Base-by-base conservation (phyloP, 129 eudicot genomes). In the Ambrosia artemisiifolia region DNA sequence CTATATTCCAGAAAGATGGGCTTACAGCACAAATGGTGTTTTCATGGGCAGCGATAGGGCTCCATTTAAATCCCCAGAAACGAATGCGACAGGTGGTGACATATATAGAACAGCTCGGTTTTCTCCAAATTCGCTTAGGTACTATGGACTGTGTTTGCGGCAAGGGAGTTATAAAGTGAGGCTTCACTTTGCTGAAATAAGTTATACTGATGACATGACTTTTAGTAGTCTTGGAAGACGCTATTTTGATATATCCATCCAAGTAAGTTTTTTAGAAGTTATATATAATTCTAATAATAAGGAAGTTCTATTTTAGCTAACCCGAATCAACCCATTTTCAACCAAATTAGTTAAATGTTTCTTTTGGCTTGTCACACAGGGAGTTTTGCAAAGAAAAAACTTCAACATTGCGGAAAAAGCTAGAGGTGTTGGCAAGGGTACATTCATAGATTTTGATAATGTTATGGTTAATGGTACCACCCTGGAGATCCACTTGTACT, bases 131-230 rank as follows among this genome's bases (percentile, higher is more conserved):
- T 90, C 95, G 28, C 82, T 90, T n/a, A 79, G 80, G 65, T 90
- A 78, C 74, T 90, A 78, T 53, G 95, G 95, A 8, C 83, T 83
- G 64, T 91, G 97, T 75, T 46, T 91, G 79, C 57, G 78, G 40
- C 35, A 34, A 18, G 97, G 97, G 11, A 88, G 84, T 81, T 91
- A 91, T 78, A 88, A 54, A 66, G 91, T 92, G 36, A 83, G 86
- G 56, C 97, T 92, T 17, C 91, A 92, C 76, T 92, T 92, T 77
- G 96, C 97, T 19, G 97, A 92, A 70, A 92, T 88, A 30, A 84
- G 85, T 72, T 92, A 19, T 57, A n/a, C 85, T 6, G 61, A 79
- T 74, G 83, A 85, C 81, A 24, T 43, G 71, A 84, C 84, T 38
- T 88, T 75, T 77, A 75, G 77, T 75, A 85, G 89, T 68, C 80